Conservation (phyloP, 352 stramenopile genomes). For the Phytophthora megakarya region DNA sequence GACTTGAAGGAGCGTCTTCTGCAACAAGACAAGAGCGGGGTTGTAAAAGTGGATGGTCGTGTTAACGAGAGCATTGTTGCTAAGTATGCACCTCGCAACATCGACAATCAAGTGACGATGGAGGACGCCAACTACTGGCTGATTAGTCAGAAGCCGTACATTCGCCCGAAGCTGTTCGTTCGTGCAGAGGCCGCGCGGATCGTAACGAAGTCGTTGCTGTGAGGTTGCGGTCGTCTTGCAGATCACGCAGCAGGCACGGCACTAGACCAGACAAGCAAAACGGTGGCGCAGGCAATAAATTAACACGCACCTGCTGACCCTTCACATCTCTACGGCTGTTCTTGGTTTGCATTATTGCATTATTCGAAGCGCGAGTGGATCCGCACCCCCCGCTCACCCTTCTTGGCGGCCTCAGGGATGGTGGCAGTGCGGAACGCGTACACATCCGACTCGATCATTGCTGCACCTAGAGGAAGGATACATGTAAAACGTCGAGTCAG, state of each 20-base stretch:
- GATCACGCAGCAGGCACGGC: background rate
- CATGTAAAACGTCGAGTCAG: slow-evolving; percentile 5
- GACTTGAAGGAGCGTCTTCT: slow-evolving; percentile 83
- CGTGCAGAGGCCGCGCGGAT: slow-evolving; percentile 80
- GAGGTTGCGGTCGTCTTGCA: slow-evolving; percentile 9
- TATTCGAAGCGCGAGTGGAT: slow-evolving; percentile 81
- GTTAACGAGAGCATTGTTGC: slow-evolving; percentile 82
- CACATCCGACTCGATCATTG: slow-evolving; percentile 65
- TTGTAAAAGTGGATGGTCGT: slow-evolving; percentile 73
- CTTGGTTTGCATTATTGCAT: slow-evolving; percentile 17
- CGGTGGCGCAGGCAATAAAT: slow-evolving; percentile 39
- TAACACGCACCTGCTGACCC: slow-evolving; percentile 30
- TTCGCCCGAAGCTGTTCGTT: slow-evolving; percentile 84
- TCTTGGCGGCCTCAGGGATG: slow-evolving; percentile 49
- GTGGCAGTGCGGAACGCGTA: slow-evolving; percentile 69
- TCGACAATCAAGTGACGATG: slow-evolving; percentile 81
- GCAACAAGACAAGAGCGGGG: slow-evolving; percentile 74
- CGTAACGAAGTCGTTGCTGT: slow-evolving; percentile 80
- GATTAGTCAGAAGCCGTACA: slow-evolving; percentile 83
- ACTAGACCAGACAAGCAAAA: slow-evolving; percentile 7
- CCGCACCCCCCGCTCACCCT: slow-evolving; percentile 51
- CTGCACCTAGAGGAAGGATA: slow-evolving; percentile 29
- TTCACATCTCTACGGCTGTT: slow-evolving; percentile 19
- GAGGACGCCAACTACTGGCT: slow-evolving; percentile 86
- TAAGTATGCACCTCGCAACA: slow-evolving; percentile 48